Base-by-base conservation (phyloP, 2,329 filamentous ascomycete species). In the Pseudogymnoascus sp. region DNA sequence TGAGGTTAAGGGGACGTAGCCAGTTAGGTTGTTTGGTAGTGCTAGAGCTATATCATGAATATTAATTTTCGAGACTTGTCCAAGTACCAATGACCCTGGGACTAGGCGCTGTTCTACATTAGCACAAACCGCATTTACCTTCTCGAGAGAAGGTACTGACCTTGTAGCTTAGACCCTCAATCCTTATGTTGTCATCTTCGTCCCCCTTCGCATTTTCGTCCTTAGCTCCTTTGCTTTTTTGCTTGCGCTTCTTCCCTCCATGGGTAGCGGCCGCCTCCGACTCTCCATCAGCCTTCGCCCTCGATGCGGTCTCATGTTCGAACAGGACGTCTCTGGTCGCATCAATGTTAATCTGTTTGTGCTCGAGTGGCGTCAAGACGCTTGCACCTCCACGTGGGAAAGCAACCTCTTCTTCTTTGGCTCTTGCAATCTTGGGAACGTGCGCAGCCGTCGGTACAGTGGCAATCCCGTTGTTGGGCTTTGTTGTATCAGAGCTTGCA, bases 271-370 rank as follows among this genome's bases (percentile, higher is more conserved):
- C 69, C 60, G 71, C 70, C 43, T 67, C 70, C 16, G 62, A 66
- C 59, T 69, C 69, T 69, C 75, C 76, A 11, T 74, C 74, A 43
- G 69, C 66, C 62, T 78, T 78, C 29, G 75, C 72, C 45, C 77
- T 76, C 63, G 81, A 80, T 60, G 78, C 77, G 58, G 83, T 84
- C 68, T 88, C 83, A 69, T 95, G 88, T 75, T 97, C 94, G 72
- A 93, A 94, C 39, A 95, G 79, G 41, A 92, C 94, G 79, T 99
- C 94, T 69, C 89, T 87, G 72, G 90, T 94, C 52, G 94, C 94
- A 75, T 97, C 89, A 63, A 95, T 88, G 70, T 94, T 89, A 66
- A 99, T 97, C 76, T 97, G 91, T 78, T 96, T 97, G 73, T 95
- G 90, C 74, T 99, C 94, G 60, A 99, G 80, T 19, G 94, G 92